These are phyloP conservation scores for Wickerhamomyces bisporus DNA, from an alignment of 805 yeast species.

Conservation along the genomic window DNA sequence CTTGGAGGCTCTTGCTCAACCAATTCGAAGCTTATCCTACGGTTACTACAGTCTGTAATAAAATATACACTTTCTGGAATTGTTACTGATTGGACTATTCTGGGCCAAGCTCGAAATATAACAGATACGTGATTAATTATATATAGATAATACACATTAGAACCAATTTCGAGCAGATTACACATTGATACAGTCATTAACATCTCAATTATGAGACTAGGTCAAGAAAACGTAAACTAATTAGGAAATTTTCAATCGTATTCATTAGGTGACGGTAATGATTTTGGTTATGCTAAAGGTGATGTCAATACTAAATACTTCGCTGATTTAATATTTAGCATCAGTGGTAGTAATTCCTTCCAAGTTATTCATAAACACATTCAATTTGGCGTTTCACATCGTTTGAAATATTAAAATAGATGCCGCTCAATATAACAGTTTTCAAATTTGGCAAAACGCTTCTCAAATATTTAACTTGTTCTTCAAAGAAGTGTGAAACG, in stretches of 20 bases:
- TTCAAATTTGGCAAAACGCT: slow-evolving; percentile 29
- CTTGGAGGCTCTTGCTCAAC: slow-evolving; percentile 21
- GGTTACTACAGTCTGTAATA: slow-evolving; percentile 32
- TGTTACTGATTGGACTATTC: background rate
- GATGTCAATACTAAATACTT: too few species aligned
- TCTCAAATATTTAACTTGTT: slow-evolving; percentile 33
- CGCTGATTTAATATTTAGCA: too few species aligned
- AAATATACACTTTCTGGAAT: slow-evolving; percentile 20
- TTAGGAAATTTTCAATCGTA: too few species aligned
- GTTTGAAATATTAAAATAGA: slow-evolving; percentile 29
- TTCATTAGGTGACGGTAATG: too few species aligned
- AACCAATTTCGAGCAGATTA: too few species aligned
- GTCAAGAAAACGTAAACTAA: too few species aligned
- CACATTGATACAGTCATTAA: background rate
- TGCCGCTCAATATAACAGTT: slow-evolving; percentile 35
- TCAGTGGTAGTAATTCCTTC: too few species aligned
- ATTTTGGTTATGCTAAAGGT: too few species aligned
- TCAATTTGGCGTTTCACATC: slow-evolving; percentile 11
- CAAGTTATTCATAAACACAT: slow-evolving; percentile 28
- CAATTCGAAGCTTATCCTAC: slow-evolving; percentile 32
- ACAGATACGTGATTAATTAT: background rate
- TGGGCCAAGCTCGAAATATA: too few species aligned
- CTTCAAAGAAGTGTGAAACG: slow-evolving; percentile 42
- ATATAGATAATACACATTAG: background rate
- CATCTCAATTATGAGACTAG: too few species aligned